Percentiles rank a stretch among this genome's conserved stretches.
Conservation (phyloP, 495 filamentous ascomycete genomes). For the Massariosphaeria phaeospora region DNA sequence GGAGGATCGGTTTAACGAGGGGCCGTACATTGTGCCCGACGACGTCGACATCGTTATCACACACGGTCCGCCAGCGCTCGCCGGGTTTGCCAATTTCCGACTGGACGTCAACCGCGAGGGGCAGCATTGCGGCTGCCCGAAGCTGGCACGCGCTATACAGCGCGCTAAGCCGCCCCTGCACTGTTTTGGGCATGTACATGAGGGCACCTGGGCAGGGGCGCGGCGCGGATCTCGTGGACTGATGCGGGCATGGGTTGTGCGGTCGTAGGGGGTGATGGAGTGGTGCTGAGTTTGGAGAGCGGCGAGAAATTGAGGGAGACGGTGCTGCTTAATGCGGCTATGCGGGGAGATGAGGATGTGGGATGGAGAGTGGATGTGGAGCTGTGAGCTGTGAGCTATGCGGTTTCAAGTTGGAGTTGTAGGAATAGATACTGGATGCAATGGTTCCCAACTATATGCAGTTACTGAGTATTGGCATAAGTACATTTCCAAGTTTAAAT, state of each 20-base stretch:
- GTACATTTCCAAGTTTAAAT: no score
- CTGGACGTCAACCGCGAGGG: neutral
- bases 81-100: neutral
- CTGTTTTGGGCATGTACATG: conserved; percentile 59
- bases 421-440: no score
- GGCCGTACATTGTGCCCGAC: neutral
- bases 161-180: conserved; percentile 49
- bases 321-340: neutral
- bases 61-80: conserved; percentile 5
- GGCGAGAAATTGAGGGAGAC: neutral
- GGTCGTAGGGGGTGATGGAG: neutral
- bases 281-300: neutral
- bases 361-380: no score
- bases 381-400: no score
- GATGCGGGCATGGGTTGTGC: neutral
- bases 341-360: no score
- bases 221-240: neutral
- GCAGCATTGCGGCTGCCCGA: neutral
- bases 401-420: no score
- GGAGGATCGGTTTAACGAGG: conserved; percentile 20
- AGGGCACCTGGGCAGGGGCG: conserved; percentile 37
- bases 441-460: no score
- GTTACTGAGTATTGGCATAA: no score
- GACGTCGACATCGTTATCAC: conserved; percentile 23
- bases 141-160: conserved; percentile 36